A percentile compares a stretch with the other conserved stretches of the same genome.
Conservation (phyloP, 345 rosid genomes). For the Combretum micranthum region DNA sequence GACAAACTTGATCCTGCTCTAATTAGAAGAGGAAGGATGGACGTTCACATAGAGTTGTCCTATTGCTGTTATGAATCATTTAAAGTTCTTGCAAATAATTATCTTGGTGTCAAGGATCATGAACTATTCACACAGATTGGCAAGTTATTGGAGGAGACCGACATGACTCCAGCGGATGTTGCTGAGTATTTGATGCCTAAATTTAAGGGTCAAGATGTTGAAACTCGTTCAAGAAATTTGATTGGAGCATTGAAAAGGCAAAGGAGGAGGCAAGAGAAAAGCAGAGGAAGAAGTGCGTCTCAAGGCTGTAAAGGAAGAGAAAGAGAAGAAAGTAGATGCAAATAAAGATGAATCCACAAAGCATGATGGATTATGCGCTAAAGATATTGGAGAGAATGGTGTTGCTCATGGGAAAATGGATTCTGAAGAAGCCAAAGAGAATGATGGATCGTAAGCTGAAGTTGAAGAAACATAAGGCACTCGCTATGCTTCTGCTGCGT, state of each 20-base stretch:
- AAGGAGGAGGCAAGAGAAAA: constrained; percentile 2
- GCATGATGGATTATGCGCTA: no score
- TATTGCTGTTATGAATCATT: no score
- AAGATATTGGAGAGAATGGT: no score
- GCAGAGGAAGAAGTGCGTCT: constrained; percentile 4
- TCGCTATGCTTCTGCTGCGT: no score
- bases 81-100: no score
- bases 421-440: neutral
- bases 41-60: no score
- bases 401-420: neutral
- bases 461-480: no score
- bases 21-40: no score
- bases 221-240: constrained; percentile 6
- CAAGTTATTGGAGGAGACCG: constrained; percentile 1
- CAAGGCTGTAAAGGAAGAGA: neutral
- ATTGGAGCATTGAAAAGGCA: constrained; percentile 7
- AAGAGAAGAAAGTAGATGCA: no score
- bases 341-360: no score
- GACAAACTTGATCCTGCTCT: no score
- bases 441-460: no score
- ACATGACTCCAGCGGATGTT: constrained; percentile 14
- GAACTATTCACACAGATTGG: constrained; percentile 3
- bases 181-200: constrained; percentile 18
- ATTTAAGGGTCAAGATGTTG: neutral
- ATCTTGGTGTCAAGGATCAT: constrained; percentile 7